These are phyloP conservation scores for Picochlorum sp. DNA, from an alignment of 139 green algal genomes.

Conservation along the genomic window DNA sequence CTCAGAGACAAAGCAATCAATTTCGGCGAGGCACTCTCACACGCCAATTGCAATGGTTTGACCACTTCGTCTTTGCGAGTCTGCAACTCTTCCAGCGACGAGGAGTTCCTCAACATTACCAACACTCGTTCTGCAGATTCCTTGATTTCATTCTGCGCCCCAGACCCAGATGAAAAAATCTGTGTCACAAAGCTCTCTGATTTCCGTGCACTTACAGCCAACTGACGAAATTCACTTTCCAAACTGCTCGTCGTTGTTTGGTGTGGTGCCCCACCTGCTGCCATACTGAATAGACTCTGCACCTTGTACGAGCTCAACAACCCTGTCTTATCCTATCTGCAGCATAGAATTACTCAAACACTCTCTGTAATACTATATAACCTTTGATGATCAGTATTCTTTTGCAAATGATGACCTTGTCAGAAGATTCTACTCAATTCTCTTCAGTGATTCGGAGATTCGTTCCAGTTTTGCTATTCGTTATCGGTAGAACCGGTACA, in stretches of 20 bases:
- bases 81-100: slow-evolving; percentile 21
- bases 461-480: no score
- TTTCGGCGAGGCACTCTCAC: slow-evolving; percentile 59
- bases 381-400: no score
- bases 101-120: slow-evolving; percentile 40
- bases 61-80: slow-evolving; percentile 30
- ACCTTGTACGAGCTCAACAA: no score
- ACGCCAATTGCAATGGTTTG: slow-evolving; percentile 42
- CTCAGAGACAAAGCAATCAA: slow-evolving; percentile 54
- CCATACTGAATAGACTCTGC: no score
- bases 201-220: slow-evolving; percentile 44
- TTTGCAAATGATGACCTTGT: no score
- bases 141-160: slow-evolving; percentile 57
- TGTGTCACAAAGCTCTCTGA: slow-evolving; percentile 44
- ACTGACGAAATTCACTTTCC: slow-evolving; percentile 49
- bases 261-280: no score
- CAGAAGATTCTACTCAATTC: no score
- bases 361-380: no score
- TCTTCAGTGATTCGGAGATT: no score
- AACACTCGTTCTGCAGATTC: slow-evolving; percentile 56
- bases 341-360: no score
- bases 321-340: no score
- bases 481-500: no score
- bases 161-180: slow-evolving; percentile 43
- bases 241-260: not conserved